Base-by-base conservation (phyloP, 2,329 filamentous ascomycete genomes). In the Arthrobotrys pseudoclavata region DNA sequence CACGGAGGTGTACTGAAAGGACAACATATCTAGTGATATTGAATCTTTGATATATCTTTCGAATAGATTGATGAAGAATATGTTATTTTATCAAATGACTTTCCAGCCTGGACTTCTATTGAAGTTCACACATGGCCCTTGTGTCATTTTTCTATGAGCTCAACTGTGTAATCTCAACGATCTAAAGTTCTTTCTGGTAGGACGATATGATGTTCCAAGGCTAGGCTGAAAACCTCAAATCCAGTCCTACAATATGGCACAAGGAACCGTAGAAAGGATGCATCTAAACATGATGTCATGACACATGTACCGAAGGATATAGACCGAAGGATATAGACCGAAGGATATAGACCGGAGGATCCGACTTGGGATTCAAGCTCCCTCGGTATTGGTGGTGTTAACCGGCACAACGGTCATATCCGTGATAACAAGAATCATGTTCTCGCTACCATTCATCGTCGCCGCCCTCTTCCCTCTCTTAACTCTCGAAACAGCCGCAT, bases 401-500 rank as follows among this genome's bases (percentile, higher is more conserved):
- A 76, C 47, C 26, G 72, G 50, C 22, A 37, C 31, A 26, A 76
- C 24, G 1, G 57, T 50, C 22, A 76, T 15, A 26, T 55, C 37
- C 15, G 66, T 52, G 10, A 76, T 66, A 15, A 69, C 60, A 31
- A 76, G 15, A 29, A 66, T 18, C n/a, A 62, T 47, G 26, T 63
- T 50, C 5, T 40, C 34, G 37, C n/a, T 13, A 5, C 53, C 37
- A n/a, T 47, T 57, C 45, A 52, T 61, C 4, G 13, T 26, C 5
- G 29, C 37, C 2, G 37, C 40, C 6, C 34, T 53, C 34, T 20
- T 50, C 26, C 26, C 29, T 7, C 66, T 64, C 31, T 48, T 45
- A 10, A 42, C 60, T 22, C 72, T 69, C 37, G 48, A 20, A 1
- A 26, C 37, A 4, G 22, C 64, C 6, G 18, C 24, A 13, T 45